Evolutionary conservation across 257 asterid species (phyloP), one percentile per base, ranked within the genome.

Genomic region (Solanum stenotomum): DNA sequence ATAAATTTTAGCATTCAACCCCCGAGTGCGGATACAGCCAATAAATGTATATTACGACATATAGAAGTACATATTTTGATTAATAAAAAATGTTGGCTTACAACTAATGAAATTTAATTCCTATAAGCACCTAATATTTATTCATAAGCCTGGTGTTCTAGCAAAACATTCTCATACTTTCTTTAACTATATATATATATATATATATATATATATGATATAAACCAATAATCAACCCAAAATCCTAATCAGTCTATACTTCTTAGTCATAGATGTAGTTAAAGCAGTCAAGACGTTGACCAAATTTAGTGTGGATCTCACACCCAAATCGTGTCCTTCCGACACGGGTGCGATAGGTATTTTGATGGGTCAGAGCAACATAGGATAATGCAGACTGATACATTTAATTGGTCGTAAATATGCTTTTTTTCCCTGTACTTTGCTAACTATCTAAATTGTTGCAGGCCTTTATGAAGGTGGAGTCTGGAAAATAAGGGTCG

Each of bases 401-500:
- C 70, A 49, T 10, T 82, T 10, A 82, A 1, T 46, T 82, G 42
- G 70, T 82, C 0, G 27, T 46, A 22, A 7, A 6, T 49, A 46
- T 81, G 29, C 0, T 9, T 42, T 49, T 25, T 85, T 38, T 20
- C 14, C 1, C 63, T 0, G 7, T 68, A 56, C 29, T 70, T 68
- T 4, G 25, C 87, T 85, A 12, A 63, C 56, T 38, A 5, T 86
- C 37, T 71, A 13, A 27, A 27, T 52, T 27, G 63, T 52, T 89
- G 52, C 92, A 96, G 98, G 99, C 91, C 96, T 91, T 33, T 96
- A 96, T 15, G 99, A 95, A 91, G 98, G 97, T 79, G 99, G 98
- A 78, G 95, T 95, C 85, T 95, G 98, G 99, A 95, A 95, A 92
- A 93, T 96, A 87, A 97, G 94, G 0, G 99, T 96, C 8, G 98